Evolutionary conservation across 176 grass and related monocot genomes (phyloP), one percentile per base, ranked within the genome.

Genomic region (Canna indica): DNA sequence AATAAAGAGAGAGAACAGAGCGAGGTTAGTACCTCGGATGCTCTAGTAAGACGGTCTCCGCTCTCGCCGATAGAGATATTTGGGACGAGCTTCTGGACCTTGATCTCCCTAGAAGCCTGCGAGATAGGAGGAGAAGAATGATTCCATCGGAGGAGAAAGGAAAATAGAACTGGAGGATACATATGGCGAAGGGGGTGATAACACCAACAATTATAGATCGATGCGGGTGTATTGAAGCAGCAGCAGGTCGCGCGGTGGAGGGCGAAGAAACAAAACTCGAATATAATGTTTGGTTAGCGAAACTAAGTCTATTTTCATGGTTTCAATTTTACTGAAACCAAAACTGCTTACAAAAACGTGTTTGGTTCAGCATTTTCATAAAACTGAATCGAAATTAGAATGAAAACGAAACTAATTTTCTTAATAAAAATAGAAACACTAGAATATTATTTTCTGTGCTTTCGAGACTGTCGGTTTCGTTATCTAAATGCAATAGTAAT

Each of bases 31-130:
- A 63, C 59, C 59, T 63, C 33, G 2, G 59, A 28, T 7, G 59
- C 59, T 17, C 59, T 63, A 29, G 59, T 63, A 14, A 63, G 59
- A 34, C 59, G 59, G 33, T 63, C 59, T 3, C 59, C 59, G 30
- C 59, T 63, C 30, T 63, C 59, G 13, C 59, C 59, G 1, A 63
- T 29, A 13, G 59, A 63, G 16, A 63, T 63, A 33, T 63, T 63
- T 13, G 33, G 59, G 30, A 63, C 59, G 28, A 63, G 59, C 30
- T 63, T 63, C 59, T 63, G 59, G 14, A 63, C 59, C 59, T 63
- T 63, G 59, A 63, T 63, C 29, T 63, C 59, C 59, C 59, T 63
- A 14, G 28, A 63, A 34, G 59, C 59, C 59, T 63, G 59, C 15
- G 28, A 33, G 28, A 18, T 20, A 20, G 59, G 12, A 61, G 30